Percentiles rank a stretch among this genome's conserved stretches.
Evolutionary conservation across 441 rosid genomes (phyloP).

Genomic region (Hypseocharis bilobata): DNA sequence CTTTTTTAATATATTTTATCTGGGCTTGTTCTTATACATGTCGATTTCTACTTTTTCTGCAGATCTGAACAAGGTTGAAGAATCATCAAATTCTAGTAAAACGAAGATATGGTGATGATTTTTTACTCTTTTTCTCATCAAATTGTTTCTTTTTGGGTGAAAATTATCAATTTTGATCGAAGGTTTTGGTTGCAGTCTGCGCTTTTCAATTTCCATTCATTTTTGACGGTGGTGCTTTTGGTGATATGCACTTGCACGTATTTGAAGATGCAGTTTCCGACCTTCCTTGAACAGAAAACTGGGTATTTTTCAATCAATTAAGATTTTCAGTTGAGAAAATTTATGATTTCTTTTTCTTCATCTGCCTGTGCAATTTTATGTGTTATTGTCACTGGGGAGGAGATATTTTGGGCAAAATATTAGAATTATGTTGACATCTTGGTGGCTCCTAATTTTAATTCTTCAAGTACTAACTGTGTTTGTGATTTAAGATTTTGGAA

Average conservation of each 20-base stretch:
- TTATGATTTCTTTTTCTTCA: not conserved
- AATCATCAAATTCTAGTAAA: not conserved
- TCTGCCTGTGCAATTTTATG: not conserved
- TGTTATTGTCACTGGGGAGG: no score
- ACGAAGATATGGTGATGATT: not conserved
- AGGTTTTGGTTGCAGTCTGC: constrained; percentile 49
- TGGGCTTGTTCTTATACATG: not conserved
- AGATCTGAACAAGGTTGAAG: not conserved
- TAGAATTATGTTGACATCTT: not conserved
- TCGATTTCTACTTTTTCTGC: not conserved
- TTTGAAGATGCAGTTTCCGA: constrained; percentile 92
- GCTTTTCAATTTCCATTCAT: constrained; percentile 86
- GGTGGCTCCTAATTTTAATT: not conserved
- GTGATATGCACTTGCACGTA: constrained; percentile 88
- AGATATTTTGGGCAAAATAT: not conserved
- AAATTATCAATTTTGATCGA: not conserved
- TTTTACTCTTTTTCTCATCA: not conserved
- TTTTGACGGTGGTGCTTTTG: constrained; percentile 75
- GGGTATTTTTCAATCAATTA: constrained; percentile 39
- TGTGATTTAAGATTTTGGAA: not conserved
- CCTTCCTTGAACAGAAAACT: constrained; percentile 78
- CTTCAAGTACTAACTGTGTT: not conserved
- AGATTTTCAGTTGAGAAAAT: not conserved
- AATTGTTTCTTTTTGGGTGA: not conserved
- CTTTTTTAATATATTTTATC: not conserved